phyloP scores from a whole-genome alignment of 352 stramenopile species.

The Phytophthora hibernalis region DNA sequence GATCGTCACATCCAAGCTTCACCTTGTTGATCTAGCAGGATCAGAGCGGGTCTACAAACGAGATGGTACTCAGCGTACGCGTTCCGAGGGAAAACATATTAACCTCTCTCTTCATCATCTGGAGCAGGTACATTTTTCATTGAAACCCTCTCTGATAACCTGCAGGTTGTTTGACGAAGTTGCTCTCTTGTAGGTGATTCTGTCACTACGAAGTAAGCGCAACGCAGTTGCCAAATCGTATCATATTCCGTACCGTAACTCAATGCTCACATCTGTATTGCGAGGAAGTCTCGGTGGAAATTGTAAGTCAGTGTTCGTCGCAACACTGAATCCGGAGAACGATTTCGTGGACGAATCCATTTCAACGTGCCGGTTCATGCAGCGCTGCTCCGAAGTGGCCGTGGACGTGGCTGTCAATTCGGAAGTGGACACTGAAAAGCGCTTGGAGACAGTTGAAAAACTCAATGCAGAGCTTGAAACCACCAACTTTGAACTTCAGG shows the following conservation, averaged over 20 bases:
- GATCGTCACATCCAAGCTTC: slow-evolving; percentile 90
- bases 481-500: slow-evolving; percentile 52
- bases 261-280: slow-evolving; percentile 96
- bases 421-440: slow-evolving; percentile 73
- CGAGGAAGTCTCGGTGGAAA: slow-evolving; percentile 95
- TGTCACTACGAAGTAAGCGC: slow-evolving; percentile 89
- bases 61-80: slow-evolving; percentile 88
- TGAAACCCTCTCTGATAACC: neutral
- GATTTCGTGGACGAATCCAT: slow-evolving; percentile 93
- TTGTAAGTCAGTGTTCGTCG: slow-evolving; percentile 98
- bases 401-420: slow-evolving; percentile 75
- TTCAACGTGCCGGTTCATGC: slow-evolving; percentile 96
- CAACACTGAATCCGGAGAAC: slow-evolving; percentile 93
- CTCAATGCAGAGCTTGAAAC: slow-evolving; percentile 55
- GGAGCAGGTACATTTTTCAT: slow-evolving; percentile 67
- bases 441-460: slow-evolving; percentile 59
- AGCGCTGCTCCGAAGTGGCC: slow-evolving; percentile 92
- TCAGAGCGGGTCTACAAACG: slow-evolving; percentile 97
- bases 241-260: slow-evolving; percentile 97
- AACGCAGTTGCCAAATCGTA: slow-evolving; percentile 55
- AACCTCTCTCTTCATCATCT: slow-evolving; percentile 96
- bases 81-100: slow-evolving; percentile 95
- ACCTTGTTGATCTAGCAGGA: slow-evolving; percentile 96
- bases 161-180: neutral
- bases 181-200: slow-evolving; percentile 84